Conservation (phyloP, 2,329 filamentous ascomycete genomes). For the Exophiala calicioides region DNA sequence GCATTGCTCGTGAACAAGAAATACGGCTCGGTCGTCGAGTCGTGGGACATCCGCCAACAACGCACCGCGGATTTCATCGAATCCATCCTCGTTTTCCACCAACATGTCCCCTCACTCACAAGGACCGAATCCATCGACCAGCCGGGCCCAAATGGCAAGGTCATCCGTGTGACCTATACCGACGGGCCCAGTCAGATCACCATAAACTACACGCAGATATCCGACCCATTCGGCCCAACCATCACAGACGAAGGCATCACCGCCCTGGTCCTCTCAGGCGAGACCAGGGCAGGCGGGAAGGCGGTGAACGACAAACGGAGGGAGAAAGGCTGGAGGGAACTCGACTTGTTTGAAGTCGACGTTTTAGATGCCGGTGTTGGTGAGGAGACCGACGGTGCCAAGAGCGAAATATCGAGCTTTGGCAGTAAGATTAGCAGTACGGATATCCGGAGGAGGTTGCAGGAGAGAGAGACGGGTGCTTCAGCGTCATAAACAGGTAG, state of each 20-base stretch:
- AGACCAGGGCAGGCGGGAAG: slow-evolving; percentile 79
- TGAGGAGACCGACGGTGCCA: slow-evolving; percentile 57
- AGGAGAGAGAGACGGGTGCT: slow-evolving; percentile 1
- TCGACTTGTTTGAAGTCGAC: slow-evolving; percentile 86
- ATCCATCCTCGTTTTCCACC: slow-evolving; percentile 60
- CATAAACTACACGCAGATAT: slow-evolving; percentile 80
- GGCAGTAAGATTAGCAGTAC: slow-evolving; percentile 89
- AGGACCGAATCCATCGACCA: slow-evolving; percentile 37
- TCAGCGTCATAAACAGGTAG: not conserved
- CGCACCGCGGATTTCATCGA: slow-evolving; percentile 71
- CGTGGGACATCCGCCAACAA: slow-evolving; percentile 73
- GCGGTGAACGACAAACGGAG: slow-evolving; percentile 81
- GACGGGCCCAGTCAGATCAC: slow-evolving; percentile 50
- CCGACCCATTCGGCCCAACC: slow-evolving; percentile 87
- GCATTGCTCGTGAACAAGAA: slow-evolving; percentile 86
- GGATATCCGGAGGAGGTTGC: slow-evolving; percentile 64
- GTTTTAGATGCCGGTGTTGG: slow-evolving; percentile 63
- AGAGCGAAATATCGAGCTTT: slow-evolving; percentile 60
- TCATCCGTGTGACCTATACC: slow-evolving; percentile 37
- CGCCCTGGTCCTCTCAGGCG: slow-evolving; percentile 80
- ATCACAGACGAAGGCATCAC: slow-evolving; percentile 77
- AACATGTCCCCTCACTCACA: slow-evolving; percentile 40
- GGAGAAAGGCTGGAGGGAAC: slow-evolving; percentile 71
- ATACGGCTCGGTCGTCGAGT: slow-evolving; percentile 75
- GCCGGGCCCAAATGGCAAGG: slow-evolving; percentile 43